A percentile compares a stretch with the other conserved stretches of the same genome.
Conservation (phyloP, 2,329 filamentous ascomycete species). For the Kalmusia sp. region DNA sequence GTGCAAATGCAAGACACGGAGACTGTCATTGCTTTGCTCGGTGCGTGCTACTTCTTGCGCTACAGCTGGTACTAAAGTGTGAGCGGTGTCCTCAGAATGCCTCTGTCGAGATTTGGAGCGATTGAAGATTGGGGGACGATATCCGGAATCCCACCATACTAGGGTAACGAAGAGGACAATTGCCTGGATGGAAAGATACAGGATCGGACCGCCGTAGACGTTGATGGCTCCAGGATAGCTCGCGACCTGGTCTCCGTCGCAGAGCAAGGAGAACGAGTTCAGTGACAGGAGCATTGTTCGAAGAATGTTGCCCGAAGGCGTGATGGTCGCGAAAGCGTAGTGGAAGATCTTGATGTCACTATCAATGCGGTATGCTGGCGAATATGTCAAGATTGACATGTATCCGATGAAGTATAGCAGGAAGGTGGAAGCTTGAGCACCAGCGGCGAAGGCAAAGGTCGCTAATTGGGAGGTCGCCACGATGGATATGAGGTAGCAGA, state of each 20-base stretch:
- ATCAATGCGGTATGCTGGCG: slow-evolving; percentile 73
- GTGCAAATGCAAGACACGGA: slow-evolving; percentile 80
- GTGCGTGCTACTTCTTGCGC: slow-evolving; percentile 70
- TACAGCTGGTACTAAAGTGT: slow-evolving; percentile 63
- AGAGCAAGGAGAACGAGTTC: slow-evolving; percentile 85
- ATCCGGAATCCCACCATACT: slow-evolving; percentile 81
- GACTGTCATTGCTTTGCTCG: slow-evolving; percentile 68
- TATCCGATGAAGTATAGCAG: slow-evolving; percentile 56
- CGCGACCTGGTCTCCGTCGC: slow-evolving; percentile 67
- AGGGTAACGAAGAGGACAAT: slow-evolving; percentile 74
- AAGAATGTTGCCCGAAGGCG: slow-evolving; percentile 78
- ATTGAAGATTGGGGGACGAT: slow-evolving; percentile 61
- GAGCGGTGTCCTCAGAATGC: slow-evolving; percentile 53
- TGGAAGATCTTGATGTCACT: slow-evolving; percentile 71
- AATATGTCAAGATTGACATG: slow-evolving; percentile 73
- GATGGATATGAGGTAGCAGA: slow-evolving; percentile 83
- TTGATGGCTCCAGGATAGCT: slow-evolving; percentile 73
- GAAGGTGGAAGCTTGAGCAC: slow-evolving; percentile 68
- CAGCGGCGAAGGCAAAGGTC: slow-evolving; percentile 83
- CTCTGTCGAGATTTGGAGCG: slow-evolving; percentile 40
- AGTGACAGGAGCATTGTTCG: slow-evolving; percentile 77
- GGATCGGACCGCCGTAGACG: slow-evolving; percentile 82
- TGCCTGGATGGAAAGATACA: slow-evolving; percentile 80
- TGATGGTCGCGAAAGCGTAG: slow-evolving; percentile 75
- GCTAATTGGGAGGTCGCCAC: slow-evolving; percentile 80